Conservation (phyloP, 305 asterid genomes). For the Plantago coronopus region DNA sequence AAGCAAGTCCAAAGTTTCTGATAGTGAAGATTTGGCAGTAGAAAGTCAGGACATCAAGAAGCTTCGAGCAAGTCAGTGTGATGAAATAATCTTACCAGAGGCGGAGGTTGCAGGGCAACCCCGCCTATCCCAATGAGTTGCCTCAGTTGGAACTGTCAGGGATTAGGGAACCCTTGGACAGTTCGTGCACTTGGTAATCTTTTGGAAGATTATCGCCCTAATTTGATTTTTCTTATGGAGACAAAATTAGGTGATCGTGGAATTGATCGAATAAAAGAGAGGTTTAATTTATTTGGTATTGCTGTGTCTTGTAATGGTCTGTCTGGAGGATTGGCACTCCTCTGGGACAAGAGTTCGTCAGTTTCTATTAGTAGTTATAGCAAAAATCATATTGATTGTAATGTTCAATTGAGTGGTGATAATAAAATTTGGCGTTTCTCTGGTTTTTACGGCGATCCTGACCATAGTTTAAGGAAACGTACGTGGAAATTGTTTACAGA, state of each 20-base stretch:
- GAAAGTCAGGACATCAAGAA: too few relatives aligned
- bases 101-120: conserved; percentile 1
- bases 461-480: too few relatives aligned
- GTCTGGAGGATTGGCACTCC: neutral
- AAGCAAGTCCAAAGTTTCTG: too few relatives aligned
- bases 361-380: neutral
- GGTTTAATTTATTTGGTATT: neutral
- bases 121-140: neutral
- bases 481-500: too few relatives aligned
- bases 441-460: too few relatives aligned
- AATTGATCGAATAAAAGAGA: neutral
- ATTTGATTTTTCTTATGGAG: neutral
- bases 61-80: too few relatives aligned
- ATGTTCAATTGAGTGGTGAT: neutral
- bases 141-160: neutral
- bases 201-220: neutral
- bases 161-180: neutral
- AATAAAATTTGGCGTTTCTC: neutral
- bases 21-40: too few relatives aligned
- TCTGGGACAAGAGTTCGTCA: neutral
- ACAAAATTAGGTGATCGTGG: neutral
- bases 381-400: neutral
- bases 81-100: too few relatives aligned
- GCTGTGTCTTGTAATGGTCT: neutral
- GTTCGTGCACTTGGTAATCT: neutral